These are phyloP conservation scores for Novakomyces olei DNA, from an alignment of 805 yeast genomes.

Conservation along the genomic window DNA sequence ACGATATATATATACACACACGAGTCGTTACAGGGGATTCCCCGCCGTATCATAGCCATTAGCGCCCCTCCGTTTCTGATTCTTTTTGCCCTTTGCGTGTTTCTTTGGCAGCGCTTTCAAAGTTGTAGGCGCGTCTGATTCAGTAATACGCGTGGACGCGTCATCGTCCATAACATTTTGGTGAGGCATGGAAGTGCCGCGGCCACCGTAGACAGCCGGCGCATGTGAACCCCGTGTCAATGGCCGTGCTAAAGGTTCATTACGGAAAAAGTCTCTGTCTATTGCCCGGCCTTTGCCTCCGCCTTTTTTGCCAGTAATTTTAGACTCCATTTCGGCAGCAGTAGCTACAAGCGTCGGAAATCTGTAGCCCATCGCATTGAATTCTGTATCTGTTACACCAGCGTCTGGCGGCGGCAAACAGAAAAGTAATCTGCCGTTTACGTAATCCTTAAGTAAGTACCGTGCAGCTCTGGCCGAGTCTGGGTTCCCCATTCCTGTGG, in stretches of 20 bases:
- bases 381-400: neutral
- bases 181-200: too few species aligned
- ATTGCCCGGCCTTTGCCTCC: neutral
- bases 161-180: too few species aligned
- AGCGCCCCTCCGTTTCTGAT: too few species aligned
- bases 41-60: too few species aligned
- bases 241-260: neutral
- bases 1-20: too few species aligned
- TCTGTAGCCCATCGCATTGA: neutral
- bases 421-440: slow-evolving; percentile 67
- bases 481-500: slow-evolving; percentile 89
- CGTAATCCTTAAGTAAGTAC: slow-evolving; percentile 80
- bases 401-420: slow-evolving; percentile 69
- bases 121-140: too few species aligned
- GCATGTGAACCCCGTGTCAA: neutral
- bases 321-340: too few species aligned
- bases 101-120: too few species aligned
- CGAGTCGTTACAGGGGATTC: too few species aligned
- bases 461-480: slow-evolving; percentile 91
- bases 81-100: too few species aligned
- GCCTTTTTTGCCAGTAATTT: neutral
- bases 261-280: neutral
- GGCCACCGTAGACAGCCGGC: neutral
- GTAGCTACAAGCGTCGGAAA: neutral
- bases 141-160: too few species aligned